Percentiles rank a stretch among this genome's conserved stretches.
These are phyloP conservation scores for Colletotrichum sp. DNA, from an alignment of 2,329 filamentous ascomycete species.

Conservation along the genomic window DNA sequence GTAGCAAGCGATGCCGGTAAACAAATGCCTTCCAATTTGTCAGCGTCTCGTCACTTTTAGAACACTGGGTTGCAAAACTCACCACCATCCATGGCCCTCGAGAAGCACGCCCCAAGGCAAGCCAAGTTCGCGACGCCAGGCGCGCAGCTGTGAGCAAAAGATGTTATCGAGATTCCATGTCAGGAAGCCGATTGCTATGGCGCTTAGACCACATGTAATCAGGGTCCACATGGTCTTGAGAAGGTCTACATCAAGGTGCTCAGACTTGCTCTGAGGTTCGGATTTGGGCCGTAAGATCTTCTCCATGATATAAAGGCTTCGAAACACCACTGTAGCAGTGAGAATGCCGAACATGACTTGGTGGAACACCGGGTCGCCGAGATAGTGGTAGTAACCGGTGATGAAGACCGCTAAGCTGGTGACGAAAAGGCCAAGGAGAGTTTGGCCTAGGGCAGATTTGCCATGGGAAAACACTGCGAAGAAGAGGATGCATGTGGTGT, in stretches of 20 bases:
- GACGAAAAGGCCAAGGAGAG: background rate
- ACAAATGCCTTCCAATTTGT: background rate
- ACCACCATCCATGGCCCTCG: background rate
- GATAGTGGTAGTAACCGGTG: background rate
- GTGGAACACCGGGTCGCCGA: background rate
- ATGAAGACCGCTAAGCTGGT: background rate
- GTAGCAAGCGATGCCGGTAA: background rate
- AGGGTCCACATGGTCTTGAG: slow-evolving; percentile 75
- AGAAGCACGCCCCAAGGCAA: background rate
- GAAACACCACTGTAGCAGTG: background rate
- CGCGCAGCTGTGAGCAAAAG: background rate
- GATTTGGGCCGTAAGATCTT: background rate
- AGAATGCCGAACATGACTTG: background rate
- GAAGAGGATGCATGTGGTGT: slow-evolving; percentile 60
- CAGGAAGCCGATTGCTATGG: background rate
- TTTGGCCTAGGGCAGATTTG: slow-evolving; percentile 30
- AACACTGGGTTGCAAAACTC: background rate
- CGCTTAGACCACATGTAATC: slow-evolving; percentile 55
- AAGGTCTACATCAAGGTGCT: background rate
- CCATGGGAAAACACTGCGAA: slow-evolving; percentile 76
- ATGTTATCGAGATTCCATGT: background rate
- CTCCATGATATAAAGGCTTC: background rate
- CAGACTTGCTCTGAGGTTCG: slow-evolving; percentile 31
- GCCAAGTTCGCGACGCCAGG: background rate
- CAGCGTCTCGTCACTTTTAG: background rate